Evolutionary conservation across 2,329 filamentous ascomycete species (phyloP).

Genomic region (Albophoma yamanashiensis): DNA sequence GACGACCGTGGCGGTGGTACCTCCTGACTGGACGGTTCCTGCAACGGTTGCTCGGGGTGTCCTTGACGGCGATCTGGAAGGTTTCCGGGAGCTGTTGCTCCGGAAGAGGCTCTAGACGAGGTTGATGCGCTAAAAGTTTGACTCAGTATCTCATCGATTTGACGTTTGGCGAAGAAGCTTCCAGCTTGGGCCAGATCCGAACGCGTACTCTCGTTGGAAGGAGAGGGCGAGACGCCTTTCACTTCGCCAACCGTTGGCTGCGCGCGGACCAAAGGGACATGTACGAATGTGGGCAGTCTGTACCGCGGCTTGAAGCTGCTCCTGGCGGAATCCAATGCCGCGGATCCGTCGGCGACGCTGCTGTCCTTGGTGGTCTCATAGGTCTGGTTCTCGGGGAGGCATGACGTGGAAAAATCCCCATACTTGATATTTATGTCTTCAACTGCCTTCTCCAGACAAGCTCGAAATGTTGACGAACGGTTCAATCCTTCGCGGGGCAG

Average conservation of each 20-base stretch:
- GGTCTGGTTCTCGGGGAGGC: neutral
- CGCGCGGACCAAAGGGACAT: slow-evolving; percentile 1
- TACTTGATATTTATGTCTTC: slow-evolving; percentile 18
- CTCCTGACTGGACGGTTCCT: neutral
- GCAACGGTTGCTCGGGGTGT: too few relatives aligned
- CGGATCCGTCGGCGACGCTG: neutral
- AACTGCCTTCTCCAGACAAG: slow-evolving; percentile 17
- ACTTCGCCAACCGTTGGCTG: slow-evolving; percentile 6
- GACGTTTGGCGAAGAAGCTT: slow-evolving; percentile 3
- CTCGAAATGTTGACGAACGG: slow-evolving; percentile 17
- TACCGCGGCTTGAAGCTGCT: slow-evolving; percentile 8
- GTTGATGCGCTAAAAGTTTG: slow-evolving; percentile 1
- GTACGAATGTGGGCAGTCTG: slow-evolving; percentile 6
- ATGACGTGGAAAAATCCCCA: slow-evolving; percentile 5
- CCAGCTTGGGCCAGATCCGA: neutral
- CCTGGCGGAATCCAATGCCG: neutral
- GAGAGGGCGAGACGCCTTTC: slow-evolving; percentile 1
- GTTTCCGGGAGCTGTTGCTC: neutral
- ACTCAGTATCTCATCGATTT: slow-evolving; percentile 7
- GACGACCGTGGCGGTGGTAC: neutral
- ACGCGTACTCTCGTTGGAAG: neutral
- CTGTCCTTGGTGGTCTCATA: neutral
- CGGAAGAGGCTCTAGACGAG: neutral
- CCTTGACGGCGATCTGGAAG: neutral
- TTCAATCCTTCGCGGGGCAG: slow-evolving; percentile 11